Evolutionary conservation across 2,329 filamentous ascomycete genomes (phyloP).

Genomic region (Penicillium oxalicum): DNA sequence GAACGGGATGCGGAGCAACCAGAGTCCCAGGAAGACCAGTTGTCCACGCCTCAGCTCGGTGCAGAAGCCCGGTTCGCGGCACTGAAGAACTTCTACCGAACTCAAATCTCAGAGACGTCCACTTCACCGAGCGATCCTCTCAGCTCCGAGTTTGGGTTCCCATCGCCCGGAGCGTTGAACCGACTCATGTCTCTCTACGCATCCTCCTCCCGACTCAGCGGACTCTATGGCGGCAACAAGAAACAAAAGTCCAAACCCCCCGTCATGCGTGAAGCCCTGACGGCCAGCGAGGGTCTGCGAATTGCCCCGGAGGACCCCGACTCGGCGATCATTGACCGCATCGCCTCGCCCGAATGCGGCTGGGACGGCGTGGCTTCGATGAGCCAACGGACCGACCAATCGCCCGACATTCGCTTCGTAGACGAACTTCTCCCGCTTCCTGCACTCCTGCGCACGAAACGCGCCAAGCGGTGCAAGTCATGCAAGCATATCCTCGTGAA

Average conservation of each 20-base stretch:
- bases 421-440: slow-evolving; percentile 75
- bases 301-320: slow-evolving; percentile 56
- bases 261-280: slow-evolving; percentile 74
- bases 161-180: slow-evolving; percentile 73
- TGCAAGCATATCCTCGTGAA: slow-evolving; percentile 95
- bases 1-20: slow-evolving; percentile 28
- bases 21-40: slow-evolving; percentile 31
- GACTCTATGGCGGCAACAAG: slow-evolving; percentile 51
- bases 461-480: slow-evolving; percentile 83
- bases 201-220: slow-evolving; percentile 47
- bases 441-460: slow-evolving; percentile 79
- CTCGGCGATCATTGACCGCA: slow-evolving; percentile 52
- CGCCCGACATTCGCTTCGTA: slow-evolving; percentile 54
- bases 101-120: slow-evolving; percentile 63
- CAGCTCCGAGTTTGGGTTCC: slow-evolving; percentile 49
- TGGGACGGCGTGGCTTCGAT: slow-evolving; percentile 59
- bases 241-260: slow-evolving; percentile 62
- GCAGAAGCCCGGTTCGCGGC: slow-evolving; percentile 67
- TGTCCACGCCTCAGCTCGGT: slow-evolving; percentile 41
- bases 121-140: slow-evolving; percentile 48
- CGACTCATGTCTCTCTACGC: slow-evolving; percentile 92
- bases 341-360: slow-evolving; percentile 49
- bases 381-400: slow-evolving; percentile 48
- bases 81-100: slow-evolving; percentile 73
- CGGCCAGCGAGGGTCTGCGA: slow-evolving; percentile 64